Conservation (phyloP, 2,329 filamentous ascomycete species). For the Colletotrichum chlorophyti region DNA sequence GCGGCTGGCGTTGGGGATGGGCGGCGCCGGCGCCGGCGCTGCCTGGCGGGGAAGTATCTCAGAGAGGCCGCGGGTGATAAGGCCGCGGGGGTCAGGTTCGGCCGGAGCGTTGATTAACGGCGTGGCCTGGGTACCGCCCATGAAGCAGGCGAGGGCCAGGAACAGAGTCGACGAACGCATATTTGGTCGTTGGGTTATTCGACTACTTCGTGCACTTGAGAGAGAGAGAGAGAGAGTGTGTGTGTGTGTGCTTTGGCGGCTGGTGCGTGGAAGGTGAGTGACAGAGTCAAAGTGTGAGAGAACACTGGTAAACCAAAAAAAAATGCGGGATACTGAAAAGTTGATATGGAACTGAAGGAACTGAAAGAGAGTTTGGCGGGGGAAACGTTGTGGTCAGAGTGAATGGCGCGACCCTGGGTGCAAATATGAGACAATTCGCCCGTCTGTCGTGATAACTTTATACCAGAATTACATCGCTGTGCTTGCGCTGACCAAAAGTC, state of each 20-base stretch:
- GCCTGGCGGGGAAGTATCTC: not conserved
- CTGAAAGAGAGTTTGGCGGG: no score
- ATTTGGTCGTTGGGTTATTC: not conserved
- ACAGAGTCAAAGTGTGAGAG: no score
- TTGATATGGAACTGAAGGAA: no score
- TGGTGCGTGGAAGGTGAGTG: no score
- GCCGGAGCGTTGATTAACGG: not conserved
- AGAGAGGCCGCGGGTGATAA: slow-evolving; percentile 8
- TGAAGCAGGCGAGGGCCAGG: slow-evolving; percentile 11
- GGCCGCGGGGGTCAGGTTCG: not conserved
- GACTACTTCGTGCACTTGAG: not conserved
- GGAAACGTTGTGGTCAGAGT: slow-evolving; percentile 4
- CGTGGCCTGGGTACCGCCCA: slow-evolving; percentile 4
- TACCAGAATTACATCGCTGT: not conserved
- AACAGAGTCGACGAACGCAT: slow-evolving; percentile 17
- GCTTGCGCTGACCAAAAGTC: not conserved
- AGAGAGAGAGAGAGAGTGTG: not conserved
- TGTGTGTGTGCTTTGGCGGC: no score
- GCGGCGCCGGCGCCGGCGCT: not conserved
- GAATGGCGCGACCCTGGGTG: not conserved
- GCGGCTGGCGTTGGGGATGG: slow-evolving; percentile 14
- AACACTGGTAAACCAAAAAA: no score
- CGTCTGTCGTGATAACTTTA: slow-evolving; percentile 10
- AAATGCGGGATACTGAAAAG: no score
- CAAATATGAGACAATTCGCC: slow-evolving; percentile 8